Evolutionary conservation across 495 filamentous ascomycete species (phyloP).

Genomic region (Neurospora sp.): DNA sequence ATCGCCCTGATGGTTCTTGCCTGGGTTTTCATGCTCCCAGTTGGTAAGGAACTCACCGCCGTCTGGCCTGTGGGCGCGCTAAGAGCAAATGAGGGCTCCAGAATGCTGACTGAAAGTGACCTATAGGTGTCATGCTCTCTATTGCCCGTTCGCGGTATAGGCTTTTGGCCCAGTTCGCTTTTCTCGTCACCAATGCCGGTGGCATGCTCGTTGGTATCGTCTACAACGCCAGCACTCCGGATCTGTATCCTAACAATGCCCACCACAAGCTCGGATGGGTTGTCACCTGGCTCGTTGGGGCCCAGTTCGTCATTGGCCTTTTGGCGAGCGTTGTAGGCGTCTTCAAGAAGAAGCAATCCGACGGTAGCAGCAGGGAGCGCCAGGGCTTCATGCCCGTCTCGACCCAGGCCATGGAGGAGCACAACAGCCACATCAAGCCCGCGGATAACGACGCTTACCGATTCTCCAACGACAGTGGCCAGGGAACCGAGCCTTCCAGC

Average conservation of each 20-base stretch:
- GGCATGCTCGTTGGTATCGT: constrained; percentile 63
- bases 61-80: not conserved
- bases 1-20: constrained; percentile 67
- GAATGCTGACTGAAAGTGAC: constrained; percentile 11
- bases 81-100: not conserved
- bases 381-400: constrained; percentile 58
- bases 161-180: constrained; percentile 62
- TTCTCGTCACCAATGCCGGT: constrained; percentile 59
- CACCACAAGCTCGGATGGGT: constrained; percentile 90
- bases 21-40: constrained; percentile 78
- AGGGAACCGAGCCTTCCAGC: constrained; percentile 67
- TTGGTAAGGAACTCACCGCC: constrained; percentile 44
- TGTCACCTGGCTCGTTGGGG: constrained; percentile 57
- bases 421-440: constrained; percentile 30
- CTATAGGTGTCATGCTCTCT: constrained; percentile 76
- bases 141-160: constrained; percentile 68
- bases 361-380: constrained; percentile 25
- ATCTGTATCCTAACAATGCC: constrained; percentile 79
- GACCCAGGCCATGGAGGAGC: constrained; percentile 53
- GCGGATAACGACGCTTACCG: constrained; percentile 41
- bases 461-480: constrained; percentile 79
- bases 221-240: constrained; percentile 75
- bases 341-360: constrained; percentile 8
- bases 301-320: constrained; percentile 59
- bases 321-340: constrained; percentile 41